phyloP scores from a whole-genome alignment of 2,329 filamentous ascomycete genomes.

The Colletotrichum tanaceti region DNA sequence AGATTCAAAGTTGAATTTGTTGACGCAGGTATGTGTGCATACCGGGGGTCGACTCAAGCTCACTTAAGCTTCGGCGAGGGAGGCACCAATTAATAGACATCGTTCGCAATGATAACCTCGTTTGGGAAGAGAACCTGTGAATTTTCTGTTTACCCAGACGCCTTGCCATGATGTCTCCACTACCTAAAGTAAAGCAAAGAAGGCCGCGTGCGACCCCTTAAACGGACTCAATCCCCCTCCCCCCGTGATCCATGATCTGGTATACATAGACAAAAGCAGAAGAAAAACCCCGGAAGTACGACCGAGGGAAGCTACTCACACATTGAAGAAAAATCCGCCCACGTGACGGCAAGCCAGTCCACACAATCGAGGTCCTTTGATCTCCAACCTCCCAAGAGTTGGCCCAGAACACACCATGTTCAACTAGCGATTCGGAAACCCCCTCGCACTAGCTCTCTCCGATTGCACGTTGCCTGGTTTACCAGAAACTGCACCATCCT shows the following conservation, averaged over 20 bases:
- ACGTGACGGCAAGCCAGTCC: slow-evolving; percentile 1
- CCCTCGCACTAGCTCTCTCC: neutral
- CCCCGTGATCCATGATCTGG: slow-evolving; percentile 21
- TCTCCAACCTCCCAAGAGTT: slow-evolving; percentile 3
- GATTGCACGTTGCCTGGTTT: slow-evolving; percentile 39
- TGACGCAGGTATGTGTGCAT: neutral
- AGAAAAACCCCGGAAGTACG: slow-evolving; percentile 3
- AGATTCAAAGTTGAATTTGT: neutral
- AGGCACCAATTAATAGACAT: neutral
- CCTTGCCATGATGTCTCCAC: slow-evolving; percentile 35
- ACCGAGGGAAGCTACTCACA: slow-evolving; percentile 29
- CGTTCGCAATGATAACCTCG: neutral
- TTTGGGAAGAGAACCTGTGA: slow-evolving; percentile 1
- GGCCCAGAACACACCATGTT: neutral
- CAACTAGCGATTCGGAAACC: neutral
- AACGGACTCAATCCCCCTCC: slow-evolving; percentile 3
- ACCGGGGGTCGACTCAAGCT: too few relatives aligned
- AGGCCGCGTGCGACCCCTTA: slow-evolving; percentile 19
- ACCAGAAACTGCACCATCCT: slow-evolving; percentile 99
- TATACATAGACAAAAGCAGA: slow-evolving; percentile 35
- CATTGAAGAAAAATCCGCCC: slow-evolving; percentile 28
- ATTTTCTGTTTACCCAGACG: slow-evolving; percentile 37
- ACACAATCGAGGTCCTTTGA: neutral
- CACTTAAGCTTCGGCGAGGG: too few relatives aligned
- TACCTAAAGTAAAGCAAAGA: slow-evolving; percentile 7